Conservation (phyloP, 2,329 filamentous ascomycete species). For the Cercospora sojina region DNA sequence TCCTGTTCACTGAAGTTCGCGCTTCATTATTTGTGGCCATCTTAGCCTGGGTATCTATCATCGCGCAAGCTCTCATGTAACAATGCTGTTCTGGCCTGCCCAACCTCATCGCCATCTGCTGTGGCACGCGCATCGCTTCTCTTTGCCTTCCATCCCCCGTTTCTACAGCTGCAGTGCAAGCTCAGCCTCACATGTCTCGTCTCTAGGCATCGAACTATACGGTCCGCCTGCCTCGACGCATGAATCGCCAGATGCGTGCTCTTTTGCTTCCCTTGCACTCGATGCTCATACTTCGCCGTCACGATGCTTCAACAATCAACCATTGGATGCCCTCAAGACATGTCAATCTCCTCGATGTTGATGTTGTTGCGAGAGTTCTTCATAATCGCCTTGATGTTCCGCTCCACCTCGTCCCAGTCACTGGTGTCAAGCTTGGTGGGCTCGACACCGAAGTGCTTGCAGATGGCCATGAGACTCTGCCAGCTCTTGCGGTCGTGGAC, state of each 20-base stretch:
- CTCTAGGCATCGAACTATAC: not conserved
- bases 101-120: not conserved
- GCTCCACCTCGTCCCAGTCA: slow-evolving; percentile 90
- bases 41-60: slow-evolving; percentile 3
- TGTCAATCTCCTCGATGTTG: slow-evolving; percentile 21
- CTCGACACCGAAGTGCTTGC: slow-evolving; percentile 74
- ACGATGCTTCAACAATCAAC: not conserved
- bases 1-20: not conserved
- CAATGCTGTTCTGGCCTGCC: not conserved
- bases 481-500: slow-evolving; percentile 84
- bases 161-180: not conserved
- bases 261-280: not conserved
- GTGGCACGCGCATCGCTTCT: not conserved
- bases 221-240: not conserved
- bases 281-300: not conserved
- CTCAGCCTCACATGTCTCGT: not conserved
- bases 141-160: not conserved
- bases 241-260: not conserved
- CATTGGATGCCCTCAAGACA: slow-evolving; percentile 13
- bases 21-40: not conserved
- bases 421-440: slow-evolving; percentile 77
- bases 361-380: slow-evolving; percentile 51
- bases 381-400: slow-evolving; percentile 76
- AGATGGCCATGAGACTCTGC: slow-evolving; percentile 75
- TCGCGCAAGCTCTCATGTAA: not conserved